Percentiles rank a stretch among this genome's conserved stretches.
phyloP scores from a whole-genome alignment of 306 rosid species.

The Malus orientalis region DNA sequence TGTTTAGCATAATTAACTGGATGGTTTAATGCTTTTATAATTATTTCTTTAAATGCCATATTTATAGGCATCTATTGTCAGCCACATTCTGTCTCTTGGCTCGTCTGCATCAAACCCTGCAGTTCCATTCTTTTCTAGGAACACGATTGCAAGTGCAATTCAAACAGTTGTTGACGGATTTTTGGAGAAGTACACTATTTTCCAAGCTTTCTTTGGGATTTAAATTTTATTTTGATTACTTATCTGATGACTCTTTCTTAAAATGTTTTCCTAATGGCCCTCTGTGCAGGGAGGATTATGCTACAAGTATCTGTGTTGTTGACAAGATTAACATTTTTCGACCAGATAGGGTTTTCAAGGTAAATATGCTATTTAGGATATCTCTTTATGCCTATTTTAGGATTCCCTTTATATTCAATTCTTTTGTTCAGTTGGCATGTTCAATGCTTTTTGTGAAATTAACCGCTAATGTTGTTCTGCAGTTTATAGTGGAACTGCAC shows the following conservation, averaged over 20 bases:
- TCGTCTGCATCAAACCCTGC: constrained; percentile 59
- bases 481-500: constrained; percentile 84
- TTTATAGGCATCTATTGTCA: constrained; percentile 70
- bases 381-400: background rate
- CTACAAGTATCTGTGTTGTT: constrained; percentile 37
- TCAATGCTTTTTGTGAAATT: constrained; percentile 21
- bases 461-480: constrained; percentile 28
- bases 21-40: background rate
- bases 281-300: constrained; percentile 48
- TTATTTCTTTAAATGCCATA: constrained; percentile 4
- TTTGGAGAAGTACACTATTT: constrained; percentile 53
- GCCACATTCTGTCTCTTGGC: constrained; percentile 67
- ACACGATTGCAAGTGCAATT: constrained; percentile 43
- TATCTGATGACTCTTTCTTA: constrained; percentile 6
- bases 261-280: constrained; percentile 20
- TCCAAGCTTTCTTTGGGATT: constrained; percentile 5
- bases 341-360: constrained; percentile 88
- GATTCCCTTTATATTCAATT: background rate
- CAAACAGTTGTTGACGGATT: constrained; percentile 88
- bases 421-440: constrained; percentile 12
- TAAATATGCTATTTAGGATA: constrained; percentile 17
- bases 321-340: constrained; percentile 87
- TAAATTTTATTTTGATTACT: background rate
- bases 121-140: constrained; percentile 64
- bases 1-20: constrained; percentile 5